These are phyloP conservation scores for Leishmania arabica DNA, from an alignment of 208 protist genomes.

Conservation along the genomic window DNA sequence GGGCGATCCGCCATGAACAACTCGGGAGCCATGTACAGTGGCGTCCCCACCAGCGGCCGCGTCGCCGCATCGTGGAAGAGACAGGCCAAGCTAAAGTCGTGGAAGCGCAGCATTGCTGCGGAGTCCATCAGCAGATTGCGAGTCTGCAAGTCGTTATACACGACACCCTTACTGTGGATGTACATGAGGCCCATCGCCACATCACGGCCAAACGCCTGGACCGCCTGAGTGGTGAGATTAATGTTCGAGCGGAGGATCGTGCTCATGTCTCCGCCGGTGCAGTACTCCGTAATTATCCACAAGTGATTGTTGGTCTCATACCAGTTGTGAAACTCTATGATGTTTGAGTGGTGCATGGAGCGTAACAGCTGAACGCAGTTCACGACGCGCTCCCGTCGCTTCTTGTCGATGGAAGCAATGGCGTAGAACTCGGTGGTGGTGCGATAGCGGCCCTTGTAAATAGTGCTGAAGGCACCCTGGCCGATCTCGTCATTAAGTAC, in stretches of 20 bases:
- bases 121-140: slow-evolving; percentile 94
- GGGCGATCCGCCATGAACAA: slow-evolving; percentile 75
- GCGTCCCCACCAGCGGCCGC: slow-evolving; percentile 70
- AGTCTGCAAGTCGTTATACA: slow-evolving; percentile 93
- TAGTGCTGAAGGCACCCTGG: slow-evolving; percentile 76
- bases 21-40: slow-evolving; percentile 95
- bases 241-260: slow-evolving; percentile 74
- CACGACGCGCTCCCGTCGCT: slow-evolving; percentile 77
- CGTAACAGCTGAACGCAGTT: slow-evolving; percentile 89
- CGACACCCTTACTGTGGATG: slow-evolving; percentile 89
- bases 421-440: slow-evolving; percentile 94
- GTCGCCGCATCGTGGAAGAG: slow-evolving; percentile 44
- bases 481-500: slow-evolving; percentile 95
- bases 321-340: slow-evolving; percentile 95
- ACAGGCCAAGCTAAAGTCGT: slow-evolving; percentile 91
- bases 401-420: slow-evolving; percentile 95
- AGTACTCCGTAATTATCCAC: slow-evolving; percentile 96
- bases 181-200: slow-evolving; percentile 88
- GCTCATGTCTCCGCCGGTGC: slow-evolving; percentile 90
- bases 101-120: slow-evolving; percentile 88
- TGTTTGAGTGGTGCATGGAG: slow-evolving; percentile 72
- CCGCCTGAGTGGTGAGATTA: slow-evolving; percentile 63
- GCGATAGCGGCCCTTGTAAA: slow-evolving; percentile 94
- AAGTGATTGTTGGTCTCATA: slow-evolving; percentile 97
- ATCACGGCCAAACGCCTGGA: slow-evolving; percentile 84